phyloP scores from a whole-genome alignment of 805 yeast species.

The Wickerhamomyces kurtzmanii region DNA sequence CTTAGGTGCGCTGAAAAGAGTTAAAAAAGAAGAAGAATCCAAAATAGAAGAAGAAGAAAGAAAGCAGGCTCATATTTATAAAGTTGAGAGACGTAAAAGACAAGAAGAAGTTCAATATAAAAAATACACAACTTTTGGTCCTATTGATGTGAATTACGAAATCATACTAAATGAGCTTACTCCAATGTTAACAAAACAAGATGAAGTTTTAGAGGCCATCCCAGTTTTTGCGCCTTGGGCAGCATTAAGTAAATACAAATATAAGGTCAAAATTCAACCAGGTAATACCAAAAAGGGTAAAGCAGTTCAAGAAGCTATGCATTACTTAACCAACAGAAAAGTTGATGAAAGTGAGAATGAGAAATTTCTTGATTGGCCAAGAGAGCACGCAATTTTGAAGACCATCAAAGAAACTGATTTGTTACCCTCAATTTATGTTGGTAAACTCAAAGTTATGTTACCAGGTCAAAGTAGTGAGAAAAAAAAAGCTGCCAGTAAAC shows the following conservation, averaged over 20 bases:
- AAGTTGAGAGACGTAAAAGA: constrained; percentile 23
- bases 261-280: constrained; percentile 77
- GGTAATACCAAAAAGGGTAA: constrained; percentile 81
- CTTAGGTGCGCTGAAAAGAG: constrained; percentile 70
- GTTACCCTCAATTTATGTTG: constrained; percentile 57
- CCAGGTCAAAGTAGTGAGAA: constrained; percentile 35
- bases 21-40: constrained; percentile 26
- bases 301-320: constrained; percentile 59
- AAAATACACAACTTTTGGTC: constrained; percentile 24
- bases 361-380: constrained; percentile 58
- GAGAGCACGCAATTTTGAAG: constrained; percentile 48
- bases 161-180: constrained; percentile 28
- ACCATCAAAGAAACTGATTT: constrained; percentile 55
- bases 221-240: constrained; percentile 95
- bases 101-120: constrained; percentile 26
- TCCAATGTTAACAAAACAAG: constrained; percentile 25
- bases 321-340: constrained; percentile 42
- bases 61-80: constrained; percentile 23
- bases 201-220: constrained; percentile 50
- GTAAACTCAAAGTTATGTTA: constrained; percentile 54
- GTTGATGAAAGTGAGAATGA: constrained; percentile 33
- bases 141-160: constrained; percentile 31
- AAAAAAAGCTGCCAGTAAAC: constrained; percentile 9
- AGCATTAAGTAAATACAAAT: constrained; percentile 62
- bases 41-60: constrained; percentile 21